phyloP scores from a whole-genome alignment of 1,284 basidiomycete species.

The Xerocomus tenax region DNA sequence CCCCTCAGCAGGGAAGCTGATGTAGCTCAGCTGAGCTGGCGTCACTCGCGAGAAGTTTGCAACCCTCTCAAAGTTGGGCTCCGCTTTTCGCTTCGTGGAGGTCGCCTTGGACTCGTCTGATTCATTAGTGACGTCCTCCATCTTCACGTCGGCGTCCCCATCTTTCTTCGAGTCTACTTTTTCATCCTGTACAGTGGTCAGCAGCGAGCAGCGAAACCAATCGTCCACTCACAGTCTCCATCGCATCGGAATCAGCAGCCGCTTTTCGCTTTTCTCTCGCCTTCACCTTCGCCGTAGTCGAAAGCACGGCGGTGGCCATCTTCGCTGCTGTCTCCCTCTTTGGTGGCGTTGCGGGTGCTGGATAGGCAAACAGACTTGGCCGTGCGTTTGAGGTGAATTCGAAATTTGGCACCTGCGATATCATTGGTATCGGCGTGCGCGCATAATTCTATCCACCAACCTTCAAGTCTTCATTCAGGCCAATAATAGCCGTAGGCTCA shows the following conservation, averaged over 20 bases:
- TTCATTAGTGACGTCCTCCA: conserved; percentile 50
- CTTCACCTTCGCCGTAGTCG: conserved; percentile 89
- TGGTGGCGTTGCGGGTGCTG: conserved; percentile 72
- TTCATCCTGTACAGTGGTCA: conserved; percentile 39
- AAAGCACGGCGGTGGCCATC: conserved; percentile 86
- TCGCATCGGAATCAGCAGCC: conserved; percentile 66
- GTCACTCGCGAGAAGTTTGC: conserved; percentile 91
- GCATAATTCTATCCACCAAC: conserved; percentile 35
- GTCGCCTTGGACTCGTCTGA: conserved; percentile 46
- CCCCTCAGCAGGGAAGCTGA: conserved; percentile 71
- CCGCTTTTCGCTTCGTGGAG: conserved; percentile 50
- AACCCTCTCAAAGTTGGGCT: conserved; percentile 70
- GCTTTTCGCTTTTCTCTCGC: conserved; percentile 87
- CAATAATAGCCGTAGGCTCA: conserved; percentile 89
- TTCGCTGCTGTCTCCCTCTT: conserved; percentile 87
- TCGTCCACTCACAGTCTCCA: conserved; percentile 63
- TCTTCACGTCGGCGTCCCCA: conserved; percentile 67
- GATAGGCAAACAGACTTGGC: conserved; percentile 87
- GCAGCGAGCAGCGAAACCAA: neutral
- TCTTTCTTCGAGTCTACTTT: conserved; percentile 52
- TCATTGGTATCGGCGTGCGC: conserved; percentile 4
- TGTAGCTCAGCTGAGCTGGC: conserved; percentile 78
- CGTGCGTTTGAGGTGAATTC: conserved; percentile 82
- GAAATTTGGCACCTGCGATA: conserved; percentile 72
- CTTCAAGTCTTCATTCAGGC: conserved; percentile 76